These are phyloP conservation scores for Holtermanniella nyarrowii DNA, from an alignment of 768 basidiomycete genomes.

Conservation along the genomic window DNA sequence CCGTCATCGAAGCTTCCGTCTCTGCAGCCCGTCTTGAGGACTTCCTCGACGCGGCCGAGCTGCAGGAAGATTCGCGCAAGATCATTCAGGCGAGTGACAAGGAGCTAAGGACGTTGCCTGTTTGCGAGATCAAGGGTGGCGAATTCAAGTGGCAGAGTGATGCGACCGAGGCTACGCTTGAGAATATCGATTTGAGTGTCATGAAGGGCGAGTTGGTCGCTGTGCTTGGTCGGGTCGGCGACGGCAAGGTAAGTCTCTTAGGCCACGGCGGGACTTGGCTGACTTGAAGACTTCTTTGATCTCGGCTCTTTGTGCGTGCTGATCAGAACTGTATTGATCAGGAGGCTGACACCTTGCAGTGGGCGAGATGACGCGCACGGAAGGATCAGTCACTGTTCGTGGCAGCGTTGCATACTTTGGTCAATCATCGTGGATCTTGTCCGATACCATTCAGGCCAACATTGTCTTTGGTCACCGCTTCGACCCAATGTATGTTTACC, in stretches of 20 bases:
- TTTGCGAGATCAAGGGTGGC: conserved; percentile 60
- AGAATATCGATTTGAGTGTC: conserved; percentile 63
- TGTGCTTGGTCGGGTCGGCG: conserved; percentile 77
- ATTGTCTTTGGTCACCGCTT: conserved; percentile 85
- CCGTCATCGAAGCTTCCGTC: conserved; percentile 71
- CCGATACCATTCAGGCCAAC: conserved; percentile 75
- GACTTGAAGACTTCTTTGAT: conserved; percentile 54
- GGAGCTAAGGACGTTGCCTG: conserved; percentile 42
- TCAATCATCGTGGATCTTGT: conserved; percentile 84
- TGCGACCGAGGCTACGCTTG: conserved; percentile 52
- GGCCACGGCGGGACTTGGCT: conserved; percentile 8
- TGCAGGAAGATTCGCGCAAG: conserved; percentile 66
- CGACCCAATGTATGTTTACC: conserved; percentile 51
- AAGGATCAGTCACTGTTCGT: conserved; percentile 60
- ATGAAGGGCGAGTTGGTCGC: conserved; percentile 77
- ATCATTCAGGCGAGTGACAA: conserved; percentile 36
- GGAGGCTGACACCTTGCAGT: no score
- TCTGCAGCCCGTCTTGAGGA: conserved; percentile 65
- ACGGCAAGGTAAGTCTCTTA: conserved; percentile 55
- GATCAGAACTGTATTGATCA: no score
- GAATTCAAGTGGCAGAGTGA: conserved; percentile 64
- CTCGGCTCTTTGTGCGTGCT: conserved; percentile 60
- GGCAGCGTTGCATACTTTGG: conserved; percentile 73
- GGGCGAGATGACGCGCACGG: conserved; percentile 70
- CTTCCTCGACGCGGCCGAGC: conserved; percentile 68